Evolutionary conservation across 2,329 filamentous ascomycete genomes (phyloP), one percentile per base, ranked within the genome.

Genomic region (Sclerotinia borealis): DNA sequence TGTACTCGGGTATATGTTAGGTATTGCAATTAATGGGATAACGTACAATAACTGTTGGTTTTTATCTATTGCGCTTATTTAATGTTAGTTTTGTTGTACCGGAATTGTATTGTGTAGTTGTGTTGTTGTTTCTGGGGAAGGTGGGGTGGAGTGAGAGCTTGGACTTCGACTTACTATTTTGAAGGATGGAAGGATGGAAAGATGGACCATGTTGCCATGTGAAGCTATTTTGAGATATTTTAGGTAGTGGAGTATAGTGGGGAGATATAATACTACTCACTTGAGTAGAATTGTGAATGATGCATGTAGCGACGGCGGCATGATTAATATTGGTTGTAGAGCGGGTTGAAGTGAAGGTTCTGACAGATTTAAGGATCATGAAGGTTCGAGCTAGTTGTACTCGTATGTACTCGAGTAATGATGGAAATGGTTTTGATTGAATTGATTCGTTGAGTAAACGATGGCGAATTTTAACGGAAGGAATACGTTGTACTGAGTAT

Each of bases 211-310:
- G 37, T 41, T 54, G 36, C 19, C 27, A 55, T 55, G 25, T 58
- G 54, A 58, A 45, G 39, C n/a, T 58, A 58, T 58, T 47, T 34
- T 34, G 54, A 58, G 39, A 25, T 58, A 25, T 58, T 34, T 31
- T 3, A 15, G 17, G 31, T n/a, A 13, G n/a, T 17, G 27, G 25
- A 45, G 13, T 25, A 25, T 45, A 19, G 19, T 56, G 27, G 52
- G 27, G 52, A 17, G 27, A 45, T 34, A 27, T 22, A 4, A 22
- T 22, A 25, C n/a, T n/a, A n/a, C n/a, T n/a, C n/a, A n/a, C n/a
- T 56, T 17, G 27, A 27, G 37, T n/a, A n/a, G n/a, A n/a, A 19
- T 43, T 34, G 29, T 56, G 27, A 17, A 45, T 45, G 13, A 34
- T 22, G 54, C 15, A 34, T 45, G n/a, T n/a, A n/a, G 41, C 15